Percentiles rank a stretch among this genome's conserved stretches.
phyloP scores from a whole-genome alignment of 345 rosid genomes.

The Salix viminalis region DNA sequence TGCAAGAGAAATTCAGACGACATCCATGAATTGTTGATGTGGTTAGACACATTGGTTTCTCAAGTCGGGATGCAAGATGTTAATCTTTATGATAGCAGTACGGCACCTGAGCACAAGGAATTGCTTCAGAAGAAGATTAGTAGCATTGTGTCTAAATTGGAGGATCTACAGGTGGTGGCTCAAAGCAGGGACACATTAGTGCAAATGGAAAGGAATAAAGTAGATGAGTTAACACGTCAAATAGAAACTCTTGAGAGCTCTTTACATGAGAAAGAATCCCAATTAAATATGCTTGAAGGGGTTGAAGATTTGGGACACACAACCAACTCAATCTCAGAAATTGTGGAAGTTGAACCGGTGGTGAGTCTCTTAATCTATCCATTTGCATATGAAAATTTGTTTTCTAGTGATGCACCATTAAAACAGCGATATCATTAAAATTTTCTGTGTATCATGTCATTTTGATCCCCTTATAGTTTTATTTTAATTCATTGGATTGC shows the following conservation, averaged over 20 bases:
- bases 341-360: conserved; percentile 82
- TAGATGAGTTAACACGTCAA: conserved; percentile 57
- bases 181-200: conserved; percentile 58
- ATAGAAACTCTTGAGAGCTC: conserved; percentile 62
- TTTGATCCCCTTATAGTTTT: too few species aligned
- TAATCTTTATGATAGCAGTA: conserved; percentile 35
- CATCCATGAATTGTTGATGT: conserved; percentile 47
- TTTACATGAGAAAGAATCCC: conserved; percentile 62
- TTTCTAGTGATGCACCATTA: not conserved
- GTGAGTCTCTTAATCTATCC: conserved; percentile 41
- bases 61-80: conserved; percentile 38
- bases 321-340: conserved; percentile 48
- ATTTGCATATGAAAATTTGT: not conserved
- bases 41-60: conserved; percentile 58
- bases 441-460: not conserved
- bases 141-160: conserved; percentile 54
- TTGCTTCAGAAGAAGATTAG: conserved; percentile 49
- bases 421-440: not conserved
- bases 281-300: conserved; percentile 48
- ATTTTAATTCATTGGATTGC: too few species aligned
- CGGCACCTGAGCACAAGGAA: conserved; percentile 54
- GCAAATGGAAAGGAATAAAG: conserved; percentile 66
- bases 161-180: conserved; percentile 45
- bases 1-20: conserved; percentile 52
- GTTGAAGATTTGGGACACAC: conserved; percentile 36